Conservation (phyloP, 192 early-diverging fungal genomes). For the Phycomyces blakesleeanus region DNA sequence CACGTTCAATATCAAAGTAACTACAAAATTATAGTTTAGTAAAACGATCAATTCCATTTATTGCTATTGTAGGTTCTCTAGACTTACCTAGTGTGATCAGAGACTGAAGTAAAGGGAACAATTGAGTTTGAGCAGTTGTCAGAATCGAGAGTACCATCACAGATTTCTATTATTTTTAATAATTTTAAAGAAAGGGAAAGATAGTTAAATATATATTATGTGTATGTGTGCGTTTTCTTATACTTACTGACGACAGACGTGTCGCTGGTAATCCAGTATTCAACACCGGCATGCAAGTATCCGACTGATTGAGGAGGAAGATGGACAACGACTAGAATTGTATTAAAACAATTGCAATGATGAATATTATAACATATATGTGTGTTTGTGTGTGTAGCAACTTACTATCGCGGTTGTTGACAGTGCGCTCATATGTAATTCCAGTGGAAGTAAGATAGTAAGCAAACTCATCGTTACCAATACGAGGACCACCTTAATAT, state of each 20-base stretch:
- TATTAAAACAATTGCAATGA: too few species aligned
- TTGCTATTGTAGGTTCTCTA: background rate
- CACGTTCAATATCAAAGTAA: background rate
- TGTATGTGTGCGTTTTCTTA: background rate
- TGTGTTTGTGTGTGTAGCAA: too few species aligned
- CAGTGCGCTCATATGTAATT: slow-evolving; percentile 1
- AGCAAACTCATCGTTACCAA: slow-evolving; percentile 11
- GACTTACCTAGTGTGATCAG: slow-evolving; percentile 23
- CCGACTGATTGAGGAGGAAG: slow-evolving; percentile 17
- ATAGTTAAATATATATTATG: too few species aligned
- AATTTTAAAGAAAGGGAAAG: background rate
- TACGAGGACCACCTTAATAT: slow-evolving; percentile 12
- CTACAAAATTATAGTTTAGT: background rate
- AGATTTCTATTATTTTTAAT: slow-evolving; percentile 15
- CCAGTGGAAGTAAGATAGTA: slow-evolving; percentile 11
- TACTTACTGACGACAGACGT: slow-evolving; percentile 11
- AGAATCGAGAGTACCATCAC: slow-evolving; percentile 14
- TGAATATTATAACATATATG: too few species aligned
- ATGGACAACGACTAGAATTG: slow-evolving; percentile 17
- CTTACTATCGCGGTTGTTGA: slow-evolving; percentile 16
- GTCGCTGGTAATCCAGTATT: slow-evolving; percentile 23
- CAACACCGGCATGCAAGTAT: slow-evolving; percentile 25
- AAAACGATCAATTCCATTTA: too few species aligned
- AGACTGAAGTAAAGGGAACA: slow-evolving; percentile 13
- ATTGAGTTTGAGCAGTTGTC: slow-evolving; percentile 21